Evolutionary conservation across 371 early-diverging fungal species (phyloP), one percentile per base, ranked within the genome.

Genomic region (Mortierella sp.): DNA sequence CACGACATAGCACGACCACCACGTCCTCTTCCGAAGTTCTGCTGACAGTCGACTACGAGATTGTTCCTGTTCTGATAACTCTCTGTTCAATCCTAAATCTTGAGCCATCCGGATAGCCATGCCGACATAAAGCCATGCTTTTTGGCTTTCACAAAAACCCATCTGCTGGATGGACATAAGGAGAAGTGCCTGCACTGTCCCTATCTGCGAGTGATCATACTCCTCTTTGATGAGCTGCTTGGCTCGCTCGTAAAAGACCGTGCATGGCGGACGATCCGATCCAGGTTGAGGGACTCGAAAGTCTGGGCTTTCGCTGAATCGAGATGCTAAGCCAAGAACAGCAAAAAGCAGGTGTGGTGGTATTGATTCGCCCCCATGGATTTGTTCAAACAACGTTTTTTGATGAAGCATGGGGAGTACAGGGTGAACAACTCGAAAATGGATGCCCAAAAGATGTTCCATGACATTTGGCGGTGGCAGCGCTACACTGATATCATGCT

Each of bases 321-420:
- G 88, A n/a, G 93, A 90, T 4, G 93, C 90, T 0, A 92, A 83
- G 0, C 93, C 91, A 69, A 90, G 90, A 39, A 93, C 89, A 1
- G 93, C 86, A 81, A 93, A 91, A 63, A 93, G 68, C 20, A 94
- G 72, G 54, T 93, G 84, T 16, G 89, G 87, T 18, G 90, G 87
- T 32, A 86, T 87, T 10, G 70, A 67, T 14, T 79, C 71, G 35
- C 59, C 37, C 22, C 69, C 60, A 30, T 72, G 72, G 10, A 71
- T 49, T 32, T 75, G 80, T 10, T 80, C 75, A 35, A n/a, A 57
- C 8, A 80, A 32, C 14, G 68, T 65, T 55, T 67, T 67, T n/a
- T 20, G 47, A 28, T 80, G 75, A 4, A 80, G 66, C 71, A 80
- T 74, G 6, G 80, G 80, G 0, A 80, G 67, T 5, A 75, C 80